Percentiles rank a stretch among this genome's conserved stretches.
Evolutionary conservation across 192 early-diverging fungal species (phyloP).

Genomic region (Thamnidium elegans): DNA sequence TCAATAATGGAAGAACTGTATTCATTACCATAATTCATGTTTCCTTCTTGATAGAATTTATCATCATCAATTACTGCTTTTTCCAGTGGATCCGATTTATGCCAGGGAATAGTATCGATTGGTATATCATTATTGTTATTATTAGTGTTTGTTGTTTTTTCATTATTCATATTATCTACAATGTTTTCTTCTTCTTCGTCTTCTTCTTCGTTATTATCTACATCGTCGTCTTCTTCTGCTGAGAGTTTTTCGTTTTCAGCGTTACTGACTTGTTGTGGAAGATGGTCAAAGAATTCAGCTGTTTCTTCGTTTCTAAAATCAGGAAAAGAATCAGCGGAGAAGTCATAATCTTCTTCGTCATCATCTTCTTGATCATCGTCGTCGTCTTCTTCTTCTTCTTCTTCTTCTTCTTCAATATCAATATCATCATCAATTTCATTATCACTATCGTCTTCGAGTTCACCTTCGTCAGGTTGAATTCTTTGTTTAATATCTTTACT

Average conservation of each 20-base stretch:
- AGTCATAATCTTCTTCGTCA: neutral
- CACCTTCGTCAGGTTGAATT: slow-evolving; percentile 1
- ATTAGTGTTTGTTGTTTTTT: neutral
- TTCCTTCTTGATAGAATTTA: slow-evolving; percentile 1
- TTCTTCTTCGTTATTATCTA: neutral
- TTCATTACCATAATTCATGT: neutral
- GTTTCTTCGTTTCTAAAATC: slow-evolving; percentile 11
- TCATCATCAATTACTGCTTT: neutral
- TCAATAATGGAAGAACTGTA: neutral
- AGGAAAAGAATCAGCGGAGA: neutral
- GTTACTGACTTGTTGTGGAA: neutral
- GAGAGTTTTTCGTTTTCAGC: neutral
- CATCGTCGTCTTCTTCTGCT: neutral
- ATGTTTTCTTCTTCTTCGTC: neutral
- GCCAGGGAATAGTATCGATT: neutral
- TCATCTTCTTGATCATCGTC: neutral
- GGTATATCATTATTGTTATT: neutral
- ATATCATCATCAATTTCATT: slow-evolving; percentile 1
- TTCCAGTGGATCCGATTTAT: neutral
- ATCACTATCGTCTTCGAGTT: neutral
- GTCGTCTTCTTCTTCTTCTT: slow-evolving; percentile 1
- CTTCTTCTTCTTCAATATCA: neutral
- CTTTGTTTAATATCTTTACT: neutral
- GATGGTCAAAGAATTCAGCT: slow-evolving; percentile 6
- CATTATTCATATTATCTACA: neutral